Evolutionary conservation across 306 rosid genomes (phyloP).

Genomic region (Arachis stenosperma): DNA sequence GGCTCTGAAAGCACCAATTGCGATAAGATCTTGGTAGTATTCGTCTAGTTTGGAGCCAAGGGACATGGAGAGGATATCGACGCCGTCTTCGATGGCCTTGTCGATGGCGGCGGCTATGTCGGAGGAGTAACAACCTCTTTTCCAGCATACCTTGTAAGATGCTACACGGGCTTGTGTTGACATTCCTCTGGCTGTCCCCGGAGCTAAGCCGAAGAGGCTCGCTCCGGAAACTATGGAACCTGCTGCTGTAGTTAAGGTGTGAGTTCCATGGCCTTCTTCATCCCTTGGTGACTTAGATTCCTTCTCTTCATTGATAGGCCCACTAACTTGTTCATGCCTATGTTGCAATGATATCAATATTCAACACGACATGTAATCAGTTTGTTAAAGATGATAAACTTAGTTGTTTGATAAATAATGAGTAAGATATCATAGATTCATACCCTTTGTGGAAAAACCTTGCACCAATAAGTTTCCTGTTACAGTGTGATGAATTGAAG

Average conservation of each 20-base stretch:
- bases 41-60: slow-evolving; percentile 63
- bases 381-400: too few relatives aligned
- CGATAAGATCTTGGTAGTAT: slow-evolving; percentile 64
- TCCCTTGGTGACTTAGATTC: slow-evolving; percentile 88
- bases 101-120: slow-evolving; percentile 88
- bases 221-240: slow-evolving; percentile 72
- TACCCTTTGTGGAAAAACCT: slow-evolving; percentile 78
- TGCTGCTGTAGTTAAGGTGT: slow-evolving; percentile 81
- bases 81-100: slow-evolving; percentile 82
- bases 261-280: slow-evolving; percentile 92
- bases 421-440: slow-evolving; percentile 39
- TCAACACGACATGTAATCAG: background rate
- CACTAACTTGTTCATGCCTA: slow-evolving; percentile 64
- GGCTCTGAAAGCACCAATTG: slow-evolving; percentile 85
- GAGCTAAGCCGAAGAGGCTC: slow-evolving; percentile 73
- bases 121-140: slow-evolving; percentile 69
- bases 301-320: slow-evolving; percentile 48
- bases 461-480: slow-evolving; percentile 81
- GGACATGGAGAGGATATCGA: slow-evolving; percentile 73
- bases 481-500: slow-evolving; percentile 69
- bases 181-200: slow-evolving; percentile 93
- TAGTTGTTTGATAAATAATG: too few relatives aligned
- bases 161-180: slow-evolving; percentile 81
- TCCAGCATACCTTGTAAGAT: slow-evolving; percentile 82
- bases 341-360: background rate